These are phyloP conservation scores for Trichophyton schoenleinii DNA, from an alignment of 2,329 filamentous ascomycete genomes.

Conservation along the genomic window DNA sequence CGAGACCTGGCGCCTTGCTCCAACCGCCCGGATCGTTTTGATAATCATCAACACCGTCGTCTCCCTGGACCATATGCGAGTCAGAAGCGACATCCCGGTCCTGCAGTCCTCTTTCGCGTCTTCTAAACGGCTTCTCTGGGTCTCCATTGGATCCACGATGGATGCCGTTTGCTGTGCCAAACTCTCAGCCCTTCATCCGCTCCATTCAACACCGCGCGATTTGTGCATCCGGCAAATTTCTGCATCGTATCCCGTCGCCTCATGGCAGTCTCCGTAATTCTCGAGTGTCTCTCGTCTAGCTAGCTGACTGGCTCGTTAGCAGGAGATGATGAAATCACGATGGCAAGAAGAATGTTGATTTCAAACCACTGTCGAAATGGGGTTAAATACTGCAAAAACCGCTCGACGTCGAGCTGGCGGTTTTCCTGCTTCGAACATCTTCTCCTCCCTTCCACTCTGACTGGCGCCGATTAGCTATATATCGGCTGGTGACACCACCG, in stretches of 20 bases:
- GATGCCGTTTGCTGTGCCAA: not conserved
- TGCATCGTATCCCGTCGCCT: not conserved
- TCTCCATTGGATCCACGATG: conserved; percentile 1
- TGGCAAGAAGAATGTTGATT: not conserved
- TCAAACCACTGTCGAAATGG: not conserved
- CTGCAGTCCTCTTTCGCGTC: not conserved
- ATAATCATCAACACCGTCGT: not conserved
- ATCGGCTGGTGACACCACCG: not conserved
- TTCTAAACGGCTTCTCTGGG: not conserved
- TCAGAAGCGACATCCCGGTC: not conserved
- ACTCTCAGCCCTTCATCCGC: not conserved
- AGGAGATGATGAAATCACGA: too few relatives aligned
- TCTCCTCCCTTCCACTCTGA: not conserved
- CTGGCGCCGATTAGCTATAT: not conserved
- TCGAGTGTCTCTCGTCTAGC: not conserved
- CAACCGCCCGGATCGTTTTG: not conserved
- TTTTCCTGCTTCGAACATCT: not conserved
- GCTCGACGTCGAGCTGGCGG: not conserved
- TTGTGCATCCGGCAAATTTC: conserved; percentile 10
- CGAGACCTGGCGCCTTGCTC: not conserved
- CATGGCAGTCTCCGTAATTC: not conserved
- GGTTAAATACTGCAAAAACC: not conserved
- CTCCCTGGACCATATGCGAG: not conserved
- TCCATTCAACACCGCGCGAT: conserved; percentile 9
- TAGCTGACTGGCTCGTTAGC: too few relatives aligned